These are phyloP conservation scores for Umbelopsis sp. DNA, from an alignment of 371 early-diverging fungal genomes.

Conservation along the genomic window DNA sequence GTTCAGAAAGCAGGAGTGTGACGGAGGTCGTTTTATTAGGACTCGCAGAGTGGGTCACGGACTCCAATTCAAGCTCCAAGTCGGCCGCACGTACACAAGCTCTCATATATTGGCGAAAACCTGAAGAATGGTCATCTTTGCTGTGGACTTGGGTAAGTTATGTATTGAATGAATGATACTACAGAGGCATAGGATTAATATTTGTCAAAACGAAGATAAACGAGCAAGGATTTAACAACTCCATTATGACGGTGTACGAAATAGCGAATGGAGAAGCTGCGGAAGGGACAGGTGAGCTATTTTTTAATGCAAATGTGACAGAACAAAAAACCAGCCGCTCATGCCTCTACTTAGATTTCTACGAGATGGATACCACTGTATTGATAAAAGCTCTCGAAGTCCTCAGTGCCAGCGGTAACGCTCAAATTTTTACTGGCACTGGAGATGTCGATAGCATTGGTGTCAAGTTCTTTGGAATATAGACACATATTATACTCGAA, in stretches of 20 bases:
- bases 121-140: constrained; percentile 86
- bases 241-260: constrained; percentile 85
- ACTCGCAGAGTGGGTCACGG: constrained; percentile 75
- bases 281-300: constrained; percentile 66
- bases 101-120: constrained; percentile 84
- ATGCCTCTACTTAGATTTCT: constrained; percentile 63
- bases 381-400: constrained; percentile 77
- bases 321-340: neutral
- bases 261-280: constrained; percentile 79
- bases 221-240: constrained; percentile 74
- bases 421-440: constrained; percentile 79
- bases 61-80: constrained; percentile 45
- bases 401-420: constrained; percentile 77
- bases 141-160: constrained; percentile 78
- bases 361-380: constrained; percentile 67
- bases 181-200: neutral
- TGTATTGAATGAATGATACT: neutral
- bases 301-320: neutral
- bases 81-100: constrained; percentile 55
- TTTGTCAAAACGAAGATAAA: constrained; percentile 49
- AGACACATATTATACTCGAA: neutral
- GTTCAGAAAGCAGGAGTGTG: no score
- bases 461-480: constrained; percentile 75
- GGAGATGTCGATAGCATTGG: constrained; percentile 79
- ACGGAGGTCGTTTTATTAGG: constrained; percentile 35